Base-by-base conservation (phyloP, 306 rosid genomes). In the Potentilla sterilis region DNA sequence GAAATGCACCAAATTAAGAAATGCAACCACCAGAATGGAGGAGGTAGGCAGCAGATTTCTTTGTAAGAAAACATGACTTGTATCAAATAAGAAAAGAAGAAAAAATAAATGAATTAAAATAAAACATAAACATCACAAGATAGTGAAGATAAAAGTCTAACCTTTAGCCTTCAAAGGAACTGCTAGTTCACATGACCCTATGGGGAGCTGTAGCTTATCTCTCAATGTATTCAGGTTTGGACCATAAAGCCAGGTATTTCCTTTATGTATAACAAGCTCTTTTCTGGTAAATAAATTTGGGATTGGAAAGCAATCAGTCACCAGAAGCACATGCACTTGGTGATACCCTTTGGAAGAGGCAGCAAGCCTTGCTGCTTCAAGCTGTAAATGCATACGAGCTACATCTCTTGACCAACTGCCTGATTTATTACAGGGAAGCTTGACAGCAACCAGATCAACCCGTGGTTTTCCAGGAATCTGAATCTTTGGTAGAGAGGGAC, bases 131-230 rank as follows among this genome's bases (percentile, higher is more conserved):
- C 22, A 47, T 16, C 68, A 68, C 67, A 9, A 69, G 69, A 28
- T 28, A 28, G 28, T 28, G 28, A 28, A 28, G 28, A 41, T 32
- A 55, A 67, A 73, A 78, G 51, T 63, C 87, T 64, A 47, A 92
- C 98, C 98, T 90, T 90, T 90, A 58, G 94, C 89, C 81, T 88
- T 90, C 78, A 90, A 79, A 74, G 98, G 94, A 83, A 87, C 88
- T 28, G 98, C 83, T 66, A 93, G 90, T 72, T 90, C 95, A 80
- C 98, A 93, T 32, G 97, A 87, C 21, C 98, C 98, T 16, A 85
- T 79, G 22, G 98, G 98, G 76, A 92, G 88, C 73, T 79, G 88
- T 73, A 90, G 75, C 84, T 88, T 92, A 41, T 86, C 87, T 81
- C 92, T 87, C 79, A 90, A 80, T 11, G 67, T 85, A 78, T 89